Evolutionary conservation across 257 asterid species (phyloP), one percentile per base, ranked within the genome.

Genomic region (Apocynum venetum): DNA sequence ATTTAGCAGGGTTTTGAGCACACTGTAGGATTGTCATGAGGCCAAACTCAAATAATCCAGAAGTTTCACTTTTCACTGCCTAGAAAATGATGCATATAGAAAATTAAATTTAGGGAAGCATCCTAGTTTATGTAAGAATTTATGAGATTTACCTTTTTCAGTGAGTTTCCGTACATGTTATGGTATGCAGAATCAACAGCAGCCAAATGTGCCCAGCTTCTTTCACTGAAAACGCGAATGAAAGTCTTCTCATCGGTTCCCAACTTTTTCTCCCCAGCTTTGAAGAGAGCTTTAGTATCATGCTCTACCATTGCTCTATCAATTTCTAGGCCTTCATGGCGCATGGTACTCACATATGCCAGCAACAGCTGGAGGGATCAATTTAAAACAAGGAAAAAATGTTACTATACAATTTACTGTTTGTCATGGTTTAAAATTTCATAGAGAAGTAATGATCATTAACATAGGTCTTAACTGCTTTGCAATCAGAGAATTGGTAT

Each of bases 311-410:
- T 74, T 77, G 86, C 87, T 76, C 83, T 77, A 83, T 96, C 99
- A 83, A 91, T 87, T 85, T 90, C 94, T n/a, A 92, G 95, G 80
- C 99, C 99, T 87, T 93, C 98, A 73, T 93, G 90, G 44, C 98
- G 90, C 53, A 79, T 31, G 40, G 81, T 51, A 80, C 83, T 82
- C 68, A 89, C 64, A 55, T 73, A 92, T 46, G 97, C 87, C 59
- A 92, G 90, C 67, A 96, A 84, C 89, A 96, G 87, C 99, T 96
- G 83, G 20, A 80, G 13, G 79, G 6, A 46, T 46, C 53, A 8
- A 49, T 10, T 49, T n/a, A 15, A 55, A 55, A 74, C 53, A 59
- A 55, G 20, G 51, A 41, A 43, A 20, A 72, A 67, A 70, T 43
- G 6, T 13, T 3, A 73, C 52, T 15, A 47, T n/a, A 70, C 12